Conservation (phyloP, 768 basidiomycete genomes). For the Phlebiopsis flavidoalba region DNA sequence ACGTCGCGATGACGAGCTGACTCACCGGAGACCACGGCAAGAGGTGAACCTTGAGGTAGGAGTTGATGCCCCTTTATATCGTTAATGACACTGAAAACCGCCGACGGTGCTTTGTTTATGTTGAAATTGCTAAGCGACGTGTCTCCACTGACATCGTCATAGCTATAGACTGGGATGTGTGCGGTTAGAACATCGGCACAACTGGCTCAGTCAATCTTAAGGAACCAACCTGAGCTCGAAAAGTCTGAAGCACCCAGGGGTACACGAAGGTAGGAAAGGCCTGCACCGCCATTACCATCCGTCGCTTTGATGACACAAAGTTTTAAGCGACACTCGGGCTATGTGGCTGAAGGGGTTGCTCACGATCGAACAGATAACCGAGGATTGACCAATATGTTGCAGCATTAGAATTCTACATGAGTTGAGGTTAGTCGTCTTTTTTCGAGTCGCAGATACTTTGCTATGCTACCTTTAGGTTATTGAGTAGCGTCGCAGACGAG, state of each 20-base stretch:
- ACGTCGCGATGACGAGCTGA: background rate
- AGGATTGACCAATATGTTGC: conserved; percentile 54
- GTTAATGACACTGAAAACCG: conserved; percentile 55
- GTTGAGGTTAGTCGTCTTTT: background rate
- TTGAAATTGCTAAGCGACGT: conserved; percentile 54
- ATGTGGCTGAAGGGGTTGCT: background rate
- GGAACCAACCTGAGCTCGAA: conserved; percentile 43
- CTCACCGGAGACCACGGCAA: conserved; percentile 74
- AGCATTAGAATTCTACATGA: conserved; percentile 41
- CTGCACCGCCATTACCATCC: conserved; percentile 58
- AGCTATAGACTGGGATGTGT: conserved; percentile 44
- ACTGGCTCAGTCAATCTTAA: no score
- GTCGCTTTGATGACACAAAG: conserved; percentile 33
- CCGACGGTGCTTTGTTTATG: conserved; percentile 52
- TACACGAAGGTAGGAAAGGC: conserved; percentile 63
- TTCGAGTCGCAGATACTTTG: background rate
- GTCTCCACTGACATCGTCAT: conserved; percentile 60
- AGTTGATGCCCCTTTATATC: conserved; percentile 62
- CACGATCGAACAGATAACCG: conserved; percentile 50
- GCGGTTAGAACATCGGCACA: background rate
- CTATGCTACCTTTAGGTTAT: conserved; percentile 54
- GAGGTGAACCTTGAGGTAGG: conserved; percentile 47
- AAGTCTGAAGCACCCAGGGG: conserved; percentile 75
- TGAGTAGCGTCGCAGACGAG: conserved; percentile 58
- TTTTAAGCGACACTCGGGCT: background rate